Evolutionary conservation across 257 asterid species (phyloP), one percentile per base, ranked within the genome.

Genomic region (Primulina eburnea): DNA sequence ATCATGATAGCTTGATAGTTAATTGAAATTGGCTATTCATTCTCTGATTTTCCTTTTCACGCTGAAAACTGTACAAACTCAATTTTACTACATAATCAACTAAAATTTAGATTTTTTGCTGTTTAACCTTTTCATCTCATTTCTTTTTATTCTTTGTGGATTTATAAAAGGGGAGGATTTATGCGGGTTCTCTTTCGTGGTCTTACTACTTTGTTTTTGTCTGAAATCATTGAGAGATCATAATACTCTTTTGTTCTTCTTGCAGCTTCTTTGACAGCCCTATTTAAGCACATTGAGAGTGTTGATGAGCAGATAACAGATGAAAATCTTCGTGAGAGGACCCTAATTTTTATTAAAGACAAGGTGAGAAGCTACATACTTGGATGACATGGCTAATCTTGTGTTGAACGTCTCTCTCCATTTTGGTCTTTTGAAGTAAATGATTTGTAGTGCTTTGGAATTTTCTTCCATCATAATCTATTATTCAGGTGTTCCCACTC

Each of bases 241-340:
- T 32, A 73, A 16, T 35, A 18, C 47, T 74, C 17, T 50, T 66
- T 69, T 34, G 69, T 68, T 76, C 56, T 67, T 29, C 33, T 12
- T 76, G 81, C 92, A 92, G 98, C 96, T 74, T 89, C 98, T 60
- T 72, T 92, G 85, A 86, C 92, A 69, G 92, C 98, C 79, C 85
- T 92, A 21, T 92, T 92, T 86, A 92, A 87, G 81, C 98, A 92
- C 84, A 77, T 92, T 64, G 98, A 92, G 90, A 83, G 91, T 77
- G 84, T 88, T 58, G 98, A 89, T 60, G 97, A 87, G 83, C 95
- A 84, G 78, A 82, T 89, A 70, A 81, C 88, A 43, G 98, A 92
- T 89, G 98, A 92, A 74, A 92, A 85, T 85, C 86, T 90, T 59
- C 97, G 97, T 40, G 98, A 88, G 81, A 88, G 96, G 75, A 92